phyloP scores from a whole-genome alignment of 768 basidiomycete species.

The Sarcodon aspratus region DNA sequence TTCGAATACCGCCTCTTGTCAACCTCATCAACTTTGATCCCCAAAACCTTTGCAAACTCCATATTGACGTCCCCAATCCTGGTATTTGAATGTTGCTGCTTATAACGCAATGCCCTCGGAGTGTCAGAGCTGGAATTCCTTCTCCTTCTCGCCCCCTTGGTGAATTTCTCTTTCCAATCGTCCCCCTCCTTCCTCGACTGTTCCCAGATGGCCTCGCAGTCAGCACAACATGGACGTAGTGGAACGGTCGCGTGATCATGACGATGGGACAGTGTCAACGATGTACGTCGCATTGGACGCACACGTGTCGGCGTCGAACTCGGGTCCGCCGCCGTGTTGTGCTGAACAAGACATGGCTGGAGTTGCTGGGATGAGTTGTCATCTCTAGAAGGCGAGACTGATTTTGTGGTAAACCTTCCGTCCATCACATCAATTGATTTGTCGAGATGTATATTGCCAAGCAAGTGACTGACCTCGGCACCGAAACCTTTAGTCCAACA shows the following conservation, averaged over 20 bases:
- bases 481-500: constrained; percentile 47
- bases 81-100: not conserved
- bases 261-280: constrained; percentile 16
- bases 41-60: constrained; percentile 9
- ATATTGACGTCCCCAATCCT: not conserved
- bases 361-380: not conserved
- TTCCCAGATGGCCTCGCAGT: constrained; percentile 51
- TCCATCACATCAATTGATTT: not conserved
- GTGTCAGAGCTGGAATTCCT: constrained; percentile 24
- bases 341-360: constrained; percentile 8
- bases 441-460: not conserved
- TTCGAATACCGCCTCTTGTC: constrained; percentile 40
- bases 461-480: constrained; percentile 40
- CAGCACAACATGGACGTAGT: constrained; percentile 58
- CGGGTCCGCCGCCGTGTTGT: constrained; percentile 13
- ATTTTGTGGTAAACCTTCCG: not conserved
- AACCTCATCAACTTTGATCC: constrained; percentile 52
- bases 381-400: not conserved
- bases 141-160: constrained; percentile 48
- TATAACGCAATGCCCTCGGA: not conserved
- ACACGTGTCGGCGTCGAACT: constrained; percentile 16
- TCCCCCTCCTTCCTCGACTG: constrained; percentile 41
- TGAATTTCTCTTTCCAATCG: constrained; percentile 52
- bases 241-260: constrained; percentile 43
- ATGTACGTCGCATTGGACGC: constrained; percentile 22